Percentiles rank a stretch among this genome's conserved stretches.
Evolutionary conservation across 2,329 filamentous ascomycete genomes (phyloP).

Genomic region (Diaporthe sp.): DNA sequence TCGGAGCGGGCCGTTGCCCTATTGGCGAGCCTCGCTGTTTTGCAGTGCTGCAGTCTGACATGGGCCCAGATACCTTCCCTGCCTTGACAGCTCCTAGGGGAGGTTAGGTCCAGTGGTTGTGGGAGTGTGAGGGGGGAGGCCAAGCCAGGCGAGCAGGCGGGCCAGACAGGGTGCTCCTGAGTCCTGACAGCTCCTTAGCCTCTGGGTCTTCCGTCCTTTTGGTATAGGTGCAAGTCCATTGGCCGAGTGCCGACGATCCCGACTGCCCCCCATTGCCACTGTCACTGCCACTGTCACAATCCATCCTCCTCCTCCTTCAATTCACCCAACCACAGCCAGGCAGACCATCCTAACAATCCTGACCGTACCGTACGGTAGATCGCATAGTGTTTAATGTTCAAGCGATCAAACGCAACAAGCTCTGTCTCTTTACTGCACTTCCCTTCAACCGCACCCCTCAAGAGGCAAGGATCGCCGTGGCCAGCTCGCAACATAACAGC

Average conservation of each 20-base stretch:
- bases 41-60: constrained; percentile 11
- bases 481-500: neutral
- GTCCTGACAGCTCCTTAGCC: constrained; percentile 19
- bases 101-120: neutral
- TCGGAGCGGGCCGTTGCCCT: constrained; percentile 24
- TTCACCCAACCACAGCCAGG: neutral
- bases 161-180: constrained; percentile 5
- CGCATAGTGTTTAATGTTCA: constrained; percentile 2
- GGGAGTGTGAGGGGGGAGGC: neutral
- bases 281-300: neutral
- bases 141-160: neutral
- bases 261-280: neutral
- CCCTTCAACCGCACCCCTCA: neutral
- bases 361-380: neutral
- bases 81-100: constrained; percentile 16
- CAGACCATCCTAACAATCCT: neutral
- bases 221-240: neutral
- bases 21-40: constrained; percentile 33
- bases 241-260: constrained; percentile 13
- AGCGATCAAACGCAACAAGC: constrained; percentile 7
- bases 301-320: neutral
- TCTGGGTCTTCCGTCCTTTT: neutral
- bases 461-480: neutral
- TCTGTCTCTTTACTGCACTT: neutral
- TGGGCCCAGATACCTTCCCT: neutral